Conservation (phyloP, 2,329 filamentous ascomycete genomes). For the Diaporthe sp. region DNA sequence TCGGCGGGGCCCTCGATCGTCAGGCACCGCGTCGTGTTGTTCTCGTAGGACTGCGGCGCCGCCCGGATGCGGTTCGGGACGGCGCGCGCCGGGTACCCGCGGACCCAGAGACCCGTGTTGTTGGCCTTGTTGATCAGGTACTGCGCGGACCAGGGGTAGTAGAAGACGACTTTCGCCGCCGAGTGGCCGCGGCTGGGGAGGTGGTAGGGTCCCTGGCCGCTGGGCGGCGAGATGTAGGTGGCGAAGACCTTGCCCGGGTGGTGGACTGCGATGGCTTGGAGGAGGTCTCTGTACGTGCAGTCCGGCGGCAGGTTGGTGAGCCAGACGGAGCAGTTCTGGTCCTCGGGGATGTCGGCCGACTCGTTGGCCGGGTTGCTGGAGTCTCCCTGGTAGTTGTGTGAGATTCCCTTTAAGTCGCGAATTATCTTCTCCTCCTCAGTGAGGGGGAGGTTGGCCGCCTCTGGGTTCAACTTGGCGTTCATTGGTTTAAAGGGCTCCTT, state of each 20-base stretch:
- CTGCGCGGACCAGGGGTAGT: slow-evolving; percentile 21
- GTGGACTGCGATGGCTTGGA: background rate
- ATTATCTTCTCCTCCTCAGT: background rate
- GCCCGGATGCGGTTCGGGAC: slow-evolving; percentile 27
- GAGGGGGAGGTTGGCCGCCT: background rate
- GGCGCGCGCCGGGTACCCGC: background rate
- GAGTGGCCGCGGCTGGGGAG: background rate
- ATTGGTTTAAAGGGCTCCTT: slow-evolving; percentile 23
- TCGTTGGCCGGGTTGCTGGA: slow-evolving; percentile 32
- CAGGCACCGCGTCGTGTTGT: slow-evolving; percentile 21
- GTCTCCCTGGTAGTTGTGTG: slow-evolving; percentile 31
- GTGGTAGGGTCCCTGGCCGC: background rate
- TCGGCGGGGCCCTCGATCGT: background rate
- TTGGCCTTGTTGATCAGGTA: background rate
- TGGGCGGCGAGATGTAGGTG: slow-evolving; percentile 19
- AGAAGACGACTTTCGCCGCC: slow-evolving; percentile 39
- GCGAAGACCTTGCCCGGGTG: slow-evolving; percentile 26
- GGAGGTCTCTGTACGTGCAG: slow-evolving; percentile 23
- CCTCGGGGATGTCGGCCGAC: slow-evolving; percentile 32
- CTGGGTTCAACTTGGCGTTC: slow-evolving; percentile 5
- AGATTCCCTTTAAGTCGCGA: slow-evolving; percentile 18
- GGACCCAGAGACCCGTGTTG: background rate
- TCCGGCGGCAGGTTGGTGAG: slow-evolving; percentile 24
- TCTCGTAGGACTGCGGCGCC: background rate
- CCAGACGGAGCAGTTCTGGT: slow-evolving; percentile 34